phyloP scores from a whole-genome alignment of 2,329 filamentous ascomycete species.

The Diaporthe velutina region DNA sequence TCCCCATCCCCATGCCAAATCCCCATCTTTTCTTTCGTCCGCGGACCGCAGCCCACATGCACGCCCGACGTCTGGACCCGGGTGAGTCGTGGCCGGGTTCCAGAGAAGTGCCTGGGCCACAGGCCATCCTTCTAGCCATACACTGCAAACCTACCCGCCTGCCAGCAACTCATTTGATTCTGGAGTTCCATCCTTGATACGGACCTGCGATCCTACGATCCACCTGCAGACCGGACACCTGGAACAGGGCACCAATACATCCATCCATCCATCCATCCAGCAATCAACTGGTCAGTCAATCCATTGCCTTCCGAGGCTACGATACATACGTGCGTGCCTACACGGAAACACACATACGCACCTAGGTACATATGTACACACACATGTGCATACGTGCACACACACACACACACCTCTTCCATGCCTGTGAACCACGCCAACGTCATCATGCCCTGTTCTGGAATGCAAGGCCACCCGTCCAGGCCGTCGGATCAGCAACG shows the following conservation, averaged over 20 bases:
- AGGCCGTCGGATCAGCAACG: conserved; percentile 29
- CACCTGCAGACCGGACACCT: conserved; percentile 27
- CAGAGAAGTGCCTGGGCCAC: conserved; percentile 19
- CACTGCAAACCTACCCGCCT: neutral
- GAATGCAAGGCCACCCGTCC: conserved; percentile 27
- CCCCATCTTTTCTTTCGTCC: conserved; percentile 28
- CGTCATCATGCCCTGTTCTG: conserved; percentile 24
- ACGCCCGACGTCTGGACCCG: conserved; percentile 25
- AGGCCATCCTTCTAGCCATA: conserved; percentile 2
- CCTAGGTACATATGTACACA: neutral
- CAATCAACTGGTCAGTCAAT: no score
- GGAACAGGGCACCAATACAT: conserved; percentile 20
- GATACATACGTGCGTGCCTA: neutral
- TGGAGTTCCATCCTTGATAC: conserved; percentile 19
- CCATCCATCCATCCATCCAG: neutral
- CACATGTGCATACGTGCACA: neutral
- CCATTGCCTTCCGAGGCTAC: neutral
- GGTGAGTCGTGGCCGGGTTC: conserved; percentile 6
- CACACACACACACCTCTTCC: neutral
- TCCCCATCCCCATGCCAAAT: conserved; percentile 3
- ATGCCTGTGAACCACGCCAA: neutral
- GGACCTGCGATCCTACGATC: conserved; percentile 21
- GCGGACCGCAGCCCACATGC: conserved; percentile 29
- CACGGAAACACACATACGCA: neutral
- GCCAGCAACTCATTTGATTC: conserved; percentile 13